phyloP scores from a whole-genome alignment of 2,329 filamentous ascomycete species.

The Arachnomyces sp. region DNA sequence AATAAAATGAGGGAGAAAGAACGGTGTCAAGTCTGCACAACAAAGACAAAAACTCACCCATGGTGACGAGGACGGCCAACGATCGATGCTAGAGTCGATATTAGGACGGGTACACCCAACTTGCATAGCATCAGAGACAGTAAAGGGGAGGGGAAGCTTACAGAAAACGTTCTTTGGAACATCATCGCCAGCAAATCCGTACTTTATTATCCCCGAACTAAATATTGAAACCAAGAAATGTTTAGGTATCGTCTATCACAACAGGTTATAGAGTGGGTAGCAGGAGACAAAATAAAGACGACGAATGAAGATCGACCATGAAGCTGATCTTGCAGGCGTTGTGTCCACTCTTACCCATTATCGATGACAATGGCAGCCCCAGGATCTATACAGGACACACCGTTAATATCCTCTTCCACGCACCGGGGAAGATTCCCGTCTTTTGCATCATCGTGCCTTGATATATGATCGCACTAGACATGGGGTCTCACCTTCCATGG shows the following conservation, averaged over 20 bases:
- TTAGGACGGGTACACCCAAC: slow-evolving; percentile 7
- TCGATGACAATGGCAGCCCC: slow-evolving; percentile 99
- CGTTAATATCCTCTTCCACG: too few species aligned
- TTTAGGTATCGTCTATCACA: too few species aligned
- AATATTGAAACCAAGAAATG: slow-evolving; percentile 16
- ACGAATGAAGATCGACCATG: not conserved
- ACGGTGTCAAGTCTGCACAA: not conserved
- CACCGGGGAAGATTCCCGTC: too few species aligned
- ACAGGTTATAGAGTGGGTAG: too few species aligned
- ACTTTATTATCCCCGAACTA: slow-evolving; percentile 99
- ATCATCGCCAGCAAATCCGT: slow-evolving; percentile 99
- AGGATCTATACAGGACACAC: slow-evolving; percentile 77
- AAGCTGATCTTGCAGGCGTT: slow-evolving; percentile 6
- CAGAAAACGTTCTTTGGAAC: slow-evolving; percentile 99
- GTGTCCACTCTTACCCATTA: slow-evolving; percentile 85
- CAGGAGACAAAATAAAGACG: slow-evolving; percentile 6
- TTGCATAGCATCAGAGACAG: too few species aligned
- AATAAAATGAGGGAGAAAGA: slow-evolving; percentile 3
- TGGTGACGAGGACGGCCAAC: slow-evolving; percentile 99
- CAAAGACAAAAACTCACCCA: slow-evolving; percentile 61
- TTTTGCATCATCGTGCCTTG: too few species aligned
- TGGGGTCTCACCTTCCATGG: too few species aligned
- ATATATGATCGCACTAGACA: too few species aligned
- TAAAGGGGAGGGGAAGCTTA: slow-evolving; percentile 55
- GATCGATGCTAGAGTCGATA: slow-evolving; percentile 70